Percentiles rank a stretch among this genome's conserved stretches.
These are phyloP conservation scores for Amauroascus verrucosus DNA, from an alignment of 2,329 filamentous ascomycete genomes.

Conservation along the genomic window DNA sequence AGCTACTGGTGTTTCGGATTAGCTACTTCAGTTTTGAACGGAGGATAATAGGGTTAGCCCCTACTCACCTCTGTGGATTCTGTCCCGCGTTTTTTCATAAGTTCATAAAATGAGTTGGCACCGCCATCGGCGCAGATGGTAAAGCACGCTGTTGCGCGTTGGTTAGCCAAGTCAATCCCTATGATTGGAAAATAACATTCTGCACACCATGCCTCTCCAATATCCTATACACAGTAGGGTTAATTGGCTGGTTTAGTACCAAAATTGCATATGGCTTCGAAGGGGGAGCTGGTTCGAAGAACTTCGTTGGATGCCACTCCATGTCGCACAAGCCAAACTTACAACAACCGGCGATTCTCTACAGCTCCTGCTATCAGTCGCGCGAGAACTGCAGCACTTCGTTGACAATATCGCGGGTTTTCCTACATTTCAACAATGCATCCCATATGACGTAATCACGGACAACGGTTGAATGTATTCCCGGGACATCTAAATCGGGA, in stretches of 20 bases:
- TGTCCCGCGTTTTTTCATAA: slow-evolving; percentile 28
- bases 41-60: slow-evolving; percentile 8
- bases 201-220: slow-evolving; percentile 29
- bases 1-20: slow-evolving; percentile 30
- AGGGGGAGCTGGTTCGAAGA: slow-evolving; percentile 27
- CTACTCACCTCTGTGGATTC: slow-evolving; percentile 27
- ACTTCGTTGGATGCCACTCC: slow-evolving; percentile 35
- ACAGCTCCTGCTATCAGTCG: too few species aligned
- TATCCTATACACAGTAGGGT: slow-evolving; percentile 32
- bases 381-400: too few species aligned
- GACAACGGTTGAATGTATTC: not conserved
- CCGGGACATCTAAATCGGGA: not conserved
- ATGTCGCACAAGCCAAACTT: slow-evolving; percentile 18
- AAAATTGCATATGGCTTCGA: slow-evolving; percentile 41
- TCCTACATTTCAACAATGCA: not conserved
- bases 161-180: not conserved
- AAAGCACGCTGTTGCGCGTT: slow-evolving; percentile 44
- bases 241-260: slow-evolving; percentile 53
- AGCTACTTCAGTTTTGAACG: not conserved
- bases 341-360: not conserved
- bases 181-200: not conserved
- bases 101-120: slow-evolving; percentile 62
- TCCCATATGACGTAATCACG: slow-evolving; percentile 1
- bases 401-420: too few species aligned
- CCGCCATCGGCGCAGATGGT: slow-evolving; percentile 83